These are phyloP conservation scores for Achaetomium macrosporum DNA, from an alignment of 2,329 filamentous ascomycete species.

Conservation along the genomic window DNA sequence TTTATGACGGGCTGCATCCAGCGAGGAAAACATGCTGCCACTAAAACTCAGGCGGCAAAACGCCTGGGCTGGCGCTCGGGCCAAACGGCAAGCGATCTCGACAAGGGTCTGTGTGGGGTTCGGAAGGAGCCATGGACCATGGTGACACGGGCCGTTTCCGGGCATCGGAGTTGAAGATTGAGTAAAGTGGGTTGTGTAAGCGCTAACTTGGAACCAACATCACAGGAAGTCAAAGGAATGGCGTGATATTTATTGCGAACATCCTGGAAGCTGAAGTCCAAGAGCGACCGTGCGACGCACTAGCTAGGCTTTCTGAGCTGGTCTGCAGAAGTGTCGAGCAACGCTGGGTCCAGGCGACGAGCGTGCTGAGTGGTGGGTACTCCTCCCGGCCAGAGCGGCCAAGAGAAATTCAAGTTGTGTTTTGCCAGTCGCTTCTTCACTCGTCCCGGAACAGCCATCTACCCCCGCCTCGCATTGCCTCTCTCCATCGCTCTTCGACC, in stretches of 20 bases:
- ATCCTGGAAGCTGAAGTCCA: too few relatives aligned
- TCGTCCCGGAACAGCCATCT: conserved; percentile 81
- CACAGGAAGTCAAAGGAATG: too few relatives aligned
- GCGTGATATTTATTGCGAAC: too few relatives aligned
- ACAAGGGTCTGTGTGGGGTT: not conserved
- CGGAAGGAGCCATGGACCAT: too few relatives aligned
- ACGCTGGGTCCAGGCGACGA: not conserved
- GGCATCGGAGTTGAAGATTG: not conserved
- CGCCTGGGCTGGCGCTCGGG: conserved; percentile 1
- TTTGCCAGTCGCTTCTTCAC: conserved; percentile 29
- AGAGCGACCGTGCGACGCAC: too few relatives aligned
- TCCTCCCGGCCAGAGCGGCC: not conserved
- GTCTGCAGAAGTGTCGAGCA: not conserved
- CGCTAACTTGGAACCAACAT: too few relatives aligned
- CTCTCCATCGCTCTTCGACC: conserved; percentile 68
- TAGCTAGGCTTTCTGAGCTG: too few relatives aligned
- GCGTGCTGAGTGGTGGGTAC: not conserved
- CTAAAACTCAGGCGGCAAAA: not conserved
- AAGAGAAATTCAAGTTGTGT: not conserved
- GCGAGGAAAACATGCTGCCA: not conserved
- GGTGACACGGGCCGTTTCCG: not conserved
- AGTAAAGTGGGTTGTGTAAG: too few relatives aligned
- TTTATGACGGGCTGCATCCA: not conserved
- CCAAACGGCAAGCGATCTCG: not conserved
- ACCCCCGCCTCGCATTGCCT: conserved; percentile 75